Evolutionary conservation across 2,329 filamentous ascomycete species (phyloP).

Genomic region (Pestalotiopsis sp.): DNA sequence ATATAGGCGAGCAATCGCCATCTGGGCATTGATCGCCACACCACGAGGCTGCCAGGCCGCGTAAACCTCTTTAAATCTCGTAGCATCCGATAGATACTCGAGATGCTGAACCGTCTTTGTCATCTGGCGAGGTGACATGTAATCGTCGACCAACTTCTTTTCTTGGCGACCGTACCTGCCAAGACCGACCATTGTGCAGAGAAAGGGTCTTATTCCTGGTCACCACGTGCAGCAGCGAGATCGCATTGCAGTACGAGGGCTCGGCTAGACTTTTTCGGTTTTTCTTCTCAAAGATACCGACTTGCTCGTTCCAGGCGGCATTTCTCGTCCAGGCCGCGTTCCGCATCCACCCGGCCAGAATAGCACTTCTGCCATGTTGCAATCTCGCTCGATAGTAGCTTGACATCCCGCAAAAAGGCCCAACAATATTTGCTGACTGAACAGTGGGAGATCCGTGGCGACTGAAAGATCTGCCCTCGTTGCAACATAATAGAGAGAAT

Average conservation of each 20-base stretch:
- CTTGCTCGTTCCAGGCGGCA: neutral
- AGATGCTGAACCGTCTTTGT: neutral
- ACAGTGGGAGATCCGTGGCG: too few species aligned
- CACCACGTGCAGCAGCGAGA: neutral
- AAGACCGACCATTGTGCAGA: neutral
- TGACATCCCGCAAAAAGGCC: too few species aligned
- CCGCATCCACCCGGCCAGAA: too few species aligned
- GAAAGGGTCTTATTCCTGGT: neutral
- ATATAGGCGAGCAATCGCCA: neutral
- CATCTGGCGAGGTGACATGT: neutral
- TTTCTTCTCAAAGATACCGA: neutral
- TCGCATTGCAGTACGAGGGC: neutral
- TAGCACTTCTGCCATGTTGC: too few species aligned
- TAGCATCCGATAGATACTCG: neutral
- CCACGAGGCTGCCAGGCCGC: neutral
- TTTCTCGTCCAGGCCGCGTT: neutral
- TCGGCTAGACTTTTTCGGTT: neutral
- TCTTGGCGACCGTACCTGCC: neutral
- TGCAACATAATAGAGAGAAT: too few species aligned
- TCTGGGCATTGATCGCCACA: neutral
- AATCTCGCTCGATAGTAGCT: too few species aligned
- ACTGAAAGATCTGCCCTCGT: too few species aligned
- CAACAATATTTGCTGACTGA: too few species aligned
- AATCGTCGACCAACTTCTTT: neutral
- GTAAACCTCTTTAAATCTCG: neutral